Base-by-base conservation (phyloP, 768 basidiomycete species). In the Collybia nuda region DNA sequence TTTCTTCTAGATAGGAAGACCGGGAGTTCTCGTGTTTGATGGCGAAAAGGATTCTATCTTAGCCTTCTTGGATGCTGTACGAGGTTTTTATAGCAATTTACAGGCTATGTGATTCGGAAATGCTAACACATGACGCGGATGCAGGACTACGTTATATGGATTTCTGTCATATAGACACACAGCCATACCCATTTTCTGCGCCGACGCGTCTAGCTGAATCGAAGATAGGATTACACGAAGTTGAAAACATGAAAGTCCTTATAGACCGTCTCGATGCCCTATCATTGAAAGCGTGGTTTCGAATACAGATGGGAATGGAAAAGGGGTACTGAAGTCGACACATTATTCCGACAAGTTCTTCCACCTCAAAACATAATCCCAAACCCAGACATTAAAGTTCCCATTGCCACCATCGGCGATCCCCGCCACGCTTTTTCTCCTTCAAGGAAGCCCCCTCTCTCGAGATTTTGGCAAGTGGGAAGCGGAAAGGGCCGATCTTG, bases 11-110 rank as follows among this genome's bases (percentile, higher is more conserved):
- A 71, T 61, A 47, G 74, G 76, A 5, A 71, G 64, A 53, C 75
- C 75, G 0, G 76, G 75, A 2, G 66, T 77, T 36, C 65, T 76
- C 5, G 67, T 77, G 6, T 73, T 76, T 45, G 66, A 75, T 19
- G 74, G 74, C 7, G 59, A 55, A 28, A 67, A 66, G 40, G 56
- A 62, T 22, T 60, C 62, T 26, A 69, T 76, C 32, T 62, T 66
- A 17, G 53, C 57, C 6, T 76, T 77, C 51, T 59, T 76, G 9
- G 67, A 70, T 50, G 61, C 67, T 44, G 71, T 61, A 24, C 60
- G 70, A 59, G 71, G 76, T 74, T 40, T 22, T 63, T 48, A 5
- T 6, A 5, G 9, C 6, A 14, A 6, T 11, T 32, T 11, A 32
- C 14, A 3, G 14, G 3, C 3, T 14, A 5, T 9, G 14, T 18